phyloP scores from a whole-genome alignment of 768 basidiomycete genomes.

The Mrakia gelida region DNA sequence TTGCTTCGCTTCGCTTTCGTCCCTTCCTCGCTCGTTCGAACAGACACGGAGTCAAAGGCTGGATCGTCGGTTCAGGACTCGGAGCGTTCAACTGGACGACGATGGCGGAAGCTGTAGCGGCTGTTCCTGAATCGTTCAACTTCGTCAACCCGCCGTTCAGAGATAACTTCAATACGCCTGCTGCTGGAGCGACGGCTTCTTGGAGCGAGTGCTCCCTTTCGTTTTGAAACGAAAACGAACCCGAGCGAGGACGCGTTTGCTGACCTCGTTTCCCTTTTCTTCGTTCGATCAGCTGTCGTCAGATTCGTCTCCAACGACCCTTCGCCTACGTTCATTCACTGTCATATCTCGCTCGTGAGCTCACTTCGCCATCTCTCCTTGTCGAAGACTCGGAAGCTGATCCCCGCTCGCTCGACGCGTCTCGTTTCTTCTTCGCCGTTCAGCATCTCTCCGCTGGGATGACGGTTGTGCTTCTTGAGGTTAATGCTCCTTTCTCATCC shows the following conservation, averaged over 20 bases:
- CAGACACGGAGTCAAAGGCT: not conserved
- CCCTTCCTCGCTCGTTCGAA: not conserved
- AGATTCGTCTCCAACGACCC: constrained; percentile 1
- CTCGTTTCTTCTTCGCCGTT: not conserved
- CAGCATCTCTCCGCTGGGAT: constrained; percentile 1
- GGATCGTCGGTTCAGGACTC: not conserved
- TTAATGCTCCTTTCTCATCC: not conserved
- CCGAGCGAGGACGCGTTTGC: too few relatives aligned
- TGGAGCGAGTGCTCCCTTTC: not conserved
- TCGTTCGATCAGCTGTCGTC: not conserved
- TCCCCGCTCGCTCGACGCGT: not conserved
- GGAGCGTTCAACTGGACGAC: not conserved
- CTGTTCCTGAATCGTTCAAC: not conserved
- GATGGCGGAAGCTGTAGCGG: not conserved
- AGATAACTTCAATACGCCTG: not conserved
- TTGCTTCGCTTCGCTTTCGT: too few relatives aligned
- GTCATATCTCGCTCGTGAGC: not conserved
- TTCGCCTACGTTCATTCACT: not conserved
- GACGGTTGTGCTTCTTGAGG: not conserved
- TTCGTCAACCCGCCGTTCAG: not conserved
- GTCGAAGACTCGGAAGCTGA: not conserved
- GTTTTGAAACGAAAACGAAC: not conserved
- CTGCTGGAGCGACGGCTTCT: not conserved
- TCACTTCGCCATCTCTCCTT: not conserved
- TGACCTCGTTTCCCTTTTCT: not conserved